Base-by-base conservation (phyloP, 495 filamentous ascomycete species). In the Pyrenopolyporus hunteri region DNA sequence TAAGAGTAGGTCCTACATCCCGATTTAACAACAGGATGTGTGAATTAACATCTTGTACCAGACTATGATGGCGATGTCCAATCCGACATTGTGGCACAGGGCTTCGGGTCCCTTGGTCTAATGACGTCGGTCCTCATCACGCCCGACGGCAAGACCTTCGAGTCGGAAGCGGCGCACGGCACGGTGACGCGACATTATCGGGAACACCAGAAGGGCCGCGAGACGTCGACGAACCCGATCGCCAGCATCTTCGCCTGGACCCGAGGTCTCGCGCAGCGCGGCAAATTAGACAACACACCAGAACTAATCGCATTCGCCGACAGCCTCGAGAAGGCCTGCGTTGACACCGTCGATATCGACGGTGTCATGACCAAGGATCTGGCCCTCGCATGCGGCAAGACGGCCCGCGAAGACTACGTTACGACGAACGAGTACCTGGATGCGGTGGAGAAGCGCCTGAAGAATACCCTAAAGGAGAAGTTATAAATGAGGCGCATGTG, bases 211-310 rank as follows among this genome's bases (percentile, higher is more conserved):
- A 94, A 95, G 79, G 94, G 94, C 73, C 83, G 86, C 63, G 91
- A 95, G 78, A 98, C 94, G 46, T 97, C 92, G 44, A 98, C 94
- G 61, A 98, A 98, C 85, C 94, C 94, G 51, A 97, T 98, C 64
- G 94, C 94, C 59, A 93, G 89, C 67, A 97, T 98, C 78, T 98
- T 97, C 76, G 94, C 94, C 67, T 98, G 94, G 94, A 98, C 94
- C 44, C 88, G 94, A 37, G 94, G 94, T 58, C 82, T 98, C n/a
- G 79, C 90, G 45, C 92, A 97, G 80, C 87, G 94, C 61, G 94
- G 93, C 48, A 86, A 89, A 78, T 81, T 98, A 47, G 94, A 98
- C 77, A 78, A 83, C 10, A 97, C 91, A 50, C 91, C 91, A 7
- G 93, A 96, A 49, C 79, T 98, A 11, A 85, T 95, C 16, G 79